Evolutionary conservation across 2,329 filamentous ascomycete genomes (phyloP).

Genomic region (Colletotrichum gloeosporioides): DNA sequence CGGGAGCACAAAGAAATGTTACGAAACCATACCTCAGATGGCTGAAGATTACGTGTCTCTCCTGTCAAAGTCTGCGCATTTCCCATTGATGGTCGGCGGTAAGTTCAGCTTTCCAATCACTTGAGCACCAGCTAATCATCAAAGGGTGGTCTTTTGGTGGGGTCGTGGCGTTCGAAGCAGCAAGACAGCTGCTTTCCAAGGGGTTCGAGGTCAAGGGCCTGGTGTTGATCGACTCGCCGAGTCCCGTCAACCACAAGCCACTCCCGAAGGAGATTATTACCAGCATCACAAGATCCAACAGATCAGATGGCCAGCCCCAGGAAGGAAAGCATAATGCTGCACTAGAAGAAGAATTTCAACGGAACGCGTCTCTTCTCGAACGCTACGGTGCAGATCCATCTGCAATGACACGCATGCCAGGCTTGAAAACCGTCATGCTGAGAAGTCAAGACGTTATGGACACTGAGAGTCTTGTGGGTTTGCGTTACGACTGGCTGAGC

Average conservation of each 20-base stretch:
- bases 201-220: background rate
- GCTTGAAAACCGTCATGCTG: background rate
- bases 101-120: background rate
- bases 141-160: background rate
- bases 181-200: background rate
- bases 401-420: background rate
- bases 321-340: background rate
- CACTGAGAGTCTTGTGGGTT: background rate
- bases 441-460: background rate
- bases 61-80: background rate
- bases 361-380: background rate
- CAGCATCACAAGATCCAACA: background rate
- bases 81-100: background rate
- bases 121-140: background rate
- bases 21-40: background rate
- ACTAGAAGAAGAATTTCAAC: background rate
- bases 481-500: background rate
- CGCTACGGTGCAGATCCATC: background rate
- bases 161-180: background rate
- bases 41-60: background rate
- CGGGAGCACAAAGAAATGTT: background rate
- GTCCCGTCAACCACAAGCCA: background rate
- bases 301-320: background rate
- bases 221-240: background rate
- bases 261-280: background rate